Evolutionary conservation across 495 filamentous ascomycete species (phyloP).

Genomic region (Parathielavia hyrcaniae): DNA sequence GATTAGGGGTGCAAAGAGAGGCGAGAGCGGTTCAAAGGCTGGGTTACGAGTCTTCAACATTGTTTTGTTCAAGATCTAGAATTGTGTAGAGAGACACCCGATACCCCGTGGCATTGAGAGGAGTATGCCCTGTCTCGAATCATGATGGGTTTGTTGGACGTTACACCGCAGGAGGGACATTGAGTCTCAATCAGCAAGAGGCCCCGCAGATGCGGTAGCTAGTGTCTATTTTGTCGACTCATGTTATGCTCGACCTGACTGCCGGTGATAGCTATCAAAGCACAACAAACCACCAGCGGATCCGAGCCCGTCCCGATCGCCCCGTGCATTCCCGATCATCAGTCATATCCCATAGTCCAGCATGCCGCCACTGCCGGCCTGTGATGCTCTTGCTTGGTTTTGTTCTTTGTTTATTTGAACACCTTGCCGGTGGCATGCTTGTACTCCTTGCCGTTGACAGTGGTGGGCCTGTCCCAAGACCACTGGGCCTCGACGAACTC

Average conservation of each 20-base stretch:
- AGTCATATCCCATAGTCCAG: conserved; percentile 35
- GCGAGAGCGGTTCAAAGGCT: background rate
- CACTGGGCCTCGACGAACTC: conserved; percentile 82
- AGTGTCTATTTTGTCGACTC: conserved; percentile 27
- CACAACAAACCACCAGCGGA: conserved; percentile 24
- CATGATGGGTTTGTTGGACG: too few relatives aligned
- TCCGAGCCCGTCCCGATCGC: conserved; percentile 21
- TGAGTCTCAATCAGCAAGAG: conserved; percentile 13
- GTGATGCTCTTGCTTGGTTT: conserved; percentile 15
- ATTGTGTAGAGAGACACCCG: background rate
- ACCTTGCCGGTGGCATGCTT: conserved; percentile 75
- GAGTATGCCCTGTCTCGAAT: too few relatives aligned
- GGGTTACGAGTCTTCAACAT: background rate
- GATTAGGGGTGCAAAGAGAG: too few relatives aligned
- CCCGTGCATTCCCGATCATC: conserved; percentile 30
- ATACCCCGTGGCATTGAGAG: background rate
- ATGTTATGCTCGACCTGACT: conserved; percentile 21
- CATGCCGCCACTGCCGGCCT: conserved; percentile 20
- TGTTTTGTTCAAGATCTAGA: too few relatives aligned
- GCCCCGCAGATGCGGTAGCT: conserved; percentile 15
- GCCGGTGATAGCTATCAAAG: conserved; percentile 23
- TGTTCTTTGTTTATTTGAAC: conserved; percentile 73
- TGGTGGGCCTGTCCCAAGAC: conserved; percentile 74
- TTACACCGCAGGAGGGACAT: background rate
- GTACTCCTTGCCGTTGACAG: conserved; percentile 74